Percentiles rank a stretch among this genome's conserved stretches.
These are phyloP conservation scores for Acer yangbiense DNA, from an alignment of 345 rosid species.

Conservation along the genomic window DNA sequence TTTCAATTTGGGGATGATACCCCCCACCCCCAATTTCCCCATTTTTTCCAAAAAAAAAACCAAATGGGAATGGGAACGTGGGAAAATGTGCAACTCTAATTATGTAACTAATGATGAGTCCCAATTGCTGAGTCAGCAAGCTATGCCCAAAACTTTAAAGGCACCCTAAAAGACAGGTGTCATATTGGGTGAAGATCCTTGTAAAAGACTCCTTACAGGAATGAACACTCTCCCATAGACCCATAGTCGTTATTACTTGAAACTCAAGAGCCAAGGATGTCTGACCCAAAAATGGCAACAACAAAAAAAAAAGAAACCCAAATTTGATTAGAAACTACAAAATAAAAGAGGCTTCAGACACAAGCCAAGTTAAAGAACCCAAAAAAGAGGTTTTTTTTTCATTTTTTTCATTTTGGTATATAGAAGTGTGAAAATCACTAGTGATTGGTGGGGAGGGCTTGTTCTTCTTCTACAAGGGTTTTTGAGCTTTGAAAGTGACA, in stretches of 20 bases:
- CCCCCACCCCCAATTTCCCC: no score
- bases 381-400: background rate
- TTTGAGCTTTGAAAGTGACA: conserved; percentile 47
- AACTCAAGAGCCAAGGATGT: conserved; percentile 22
- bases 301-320: background rate
- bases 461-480: conserved; percentile 56
- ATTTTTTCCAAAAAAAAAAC: no score
- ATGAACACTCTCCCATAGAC: no score
- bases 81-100: no score
- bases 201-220: background rate
- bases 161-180: conserved; percentile 39
- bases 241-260: conserved; percentile 19
- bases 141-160: conserved; percentile 41
- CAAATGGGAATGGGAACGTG: no score
- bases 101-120: background rate
- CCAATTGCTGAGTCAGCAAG: conserved; percentile 35
- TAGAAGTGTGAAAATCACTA: conserved; percentile 53
- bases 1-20: no score
- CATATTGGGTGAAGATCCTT: conserved; percentile 20
- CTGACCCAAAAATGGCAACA: conserved; percentile 23
- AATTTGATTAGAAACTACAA: background rate
- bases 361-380: conserved; percentile 30
- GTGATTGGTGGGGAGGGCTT: conserved; percentile 55
- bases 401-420: background rate
- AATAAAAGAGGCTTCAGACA: conserved; percentile 32